Evolutionary conservation across 495 filamentous ascomycete genomes (phyloP).

Genomic region (Evernia prunastri): DNA sequence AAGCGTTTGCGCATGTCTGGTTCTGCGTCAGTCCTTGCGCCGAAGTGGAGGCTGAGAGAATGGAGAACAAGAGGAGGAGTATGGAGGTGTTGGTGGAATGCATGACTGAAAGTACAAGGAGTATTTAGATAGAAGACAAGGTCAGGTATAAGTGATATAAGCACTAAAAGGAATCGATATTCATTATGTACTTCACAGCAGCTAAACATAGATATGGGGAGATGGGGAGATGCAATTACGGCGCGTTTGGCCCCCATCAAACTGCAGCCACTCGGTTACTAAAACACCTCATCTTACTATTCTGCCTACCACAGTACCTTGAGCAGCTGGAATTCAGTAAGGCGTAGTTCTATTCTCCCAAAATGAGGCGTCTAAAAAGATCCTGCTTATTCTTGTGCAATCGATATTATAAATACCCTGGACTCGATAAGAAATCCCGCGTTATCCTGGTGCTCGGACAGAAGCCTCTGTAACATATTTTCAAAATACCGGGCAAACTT

Average conservation of each 20-base stretch:
- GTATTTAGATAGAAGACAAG: conserved; percentile 5
- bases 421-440: background rate
- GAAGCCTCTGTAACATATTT: too few species aligned
- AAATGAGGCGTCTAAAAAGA: background rate
- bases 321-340: background rate
- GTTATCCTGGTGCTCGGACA: too few species aligned
- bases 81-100: conserved; percentile 5
- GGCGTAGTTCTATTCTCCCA: background rate
- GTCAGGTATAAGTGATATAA: conserved; percentile 8
- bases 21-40: conserved; percentile 6
- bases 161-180: background rate
- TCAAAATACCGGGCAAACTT: too few species aligned
- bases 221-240: background rate
- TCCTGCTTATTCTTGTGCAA: background rate
- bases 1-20: background rate
- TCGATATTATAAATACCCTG: background rate
- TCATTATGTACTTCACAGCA: conserved; percentile 5
- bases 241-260: conserved; percentile 5
- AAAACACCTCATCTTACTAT: conserved; percentile 1
- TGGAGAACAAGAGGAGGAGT: conserved; percentile 9
- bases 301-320: background rate
- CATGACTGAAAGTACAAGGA: conserved; percentile 8
- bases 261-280: conserved; percentile 11
- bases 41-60: conserved; percentile 6
- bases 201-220: conserved; percentile 1